Percentiles rank a stretch among this genome's conserved stretches.
phyloP scores from a whole-genome alignment of 208 protist species.

The Acanthamoeba sp. region DNA sequence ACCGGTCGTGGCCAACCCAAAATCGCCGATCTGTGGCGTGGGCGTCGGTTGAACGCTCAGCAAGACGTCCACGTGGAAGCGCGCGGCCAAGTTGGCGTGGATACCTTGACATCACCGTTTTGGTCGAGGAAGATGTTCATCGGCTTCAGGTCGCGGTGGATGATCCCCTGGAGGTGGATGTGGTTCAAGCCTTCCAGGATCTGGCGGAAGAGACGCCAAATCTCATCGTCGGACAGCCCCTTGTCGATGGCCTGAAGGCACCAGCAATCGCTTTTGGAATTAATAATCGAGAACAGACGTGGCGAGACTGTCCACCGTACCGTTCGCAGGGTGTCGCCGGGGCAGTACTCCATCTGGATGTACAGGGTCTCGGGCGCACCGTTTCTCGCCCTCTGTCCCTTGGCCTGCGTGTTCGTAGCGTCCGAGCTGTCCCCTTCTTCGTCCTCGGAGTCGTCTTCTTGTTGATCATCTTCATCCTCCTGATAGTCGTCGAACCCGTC shows the following conservation, averaged over 20 bases:
- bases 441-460: slow-evolving; percentile 12
- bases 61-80: not conserved
- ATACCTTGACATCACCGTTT: slow-evolving; percentile 88
- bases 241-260: slow-evolving; percentile 73
- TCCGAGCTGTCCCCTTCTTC: slow-evolving; percentile 50
- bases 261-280: not conserved
- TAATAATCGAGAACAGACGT: not conserved
- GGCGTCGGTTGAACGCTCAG: not conserved
- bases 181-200: slow-evolving; percentile 88
- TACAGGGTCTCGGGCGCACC: slow-evolving; percentile 82
- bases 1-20: slow-evolving; percentile 87
- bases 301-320: not conserved
- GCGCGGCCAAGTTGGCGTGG: not conserved
- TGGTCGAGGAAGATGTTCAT: slow-evolving; percentile 89
- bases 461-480: not conserved
- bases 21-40: slow-evolving; percentile 84
- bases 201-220: slow-evolving; percentile 87
- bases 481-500: not conserved
- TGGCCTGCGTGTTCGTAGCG: not conserved
- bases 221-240: slow-evolving; percentile 77
- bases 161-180: slow-evolving; percentile 82
- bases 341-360: slow-evolving; percentile 91
- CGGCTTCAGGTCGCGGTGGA: slow-evolving; percentile 70
- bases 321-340: slow-evolving; percentile 74
- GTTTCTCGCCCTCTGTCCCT: not conserved